Conservation (phyloP, 148 eudicot species). For the Selenicereus undatus region DNA sequence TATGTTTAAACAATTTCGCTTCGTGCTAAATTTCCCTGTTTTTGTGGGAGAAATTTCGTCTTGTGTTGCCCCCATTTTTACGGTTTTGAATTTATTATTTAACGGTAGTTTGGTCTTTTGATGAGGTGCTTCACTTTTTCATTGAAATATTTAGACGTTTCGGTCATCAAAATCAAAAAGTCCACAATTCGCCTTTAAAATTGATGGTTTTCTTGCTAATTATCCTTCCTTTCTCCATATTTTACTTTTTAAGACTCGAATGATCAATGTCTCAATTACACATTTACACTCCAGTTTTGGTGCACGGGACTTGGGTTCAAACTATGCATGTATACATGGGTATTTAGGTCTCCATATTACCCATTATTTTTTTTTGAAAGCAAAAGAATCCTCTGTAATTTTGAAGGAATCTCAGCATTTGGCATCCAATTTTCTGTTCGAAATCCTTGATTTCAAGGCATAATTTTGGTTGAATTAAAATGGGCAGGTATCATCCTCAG, state of each 20-base stretch:
- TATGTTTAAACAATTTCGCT: too few species aligned
- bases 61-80: not conserved
- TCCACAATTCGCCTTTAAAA: not conserved
- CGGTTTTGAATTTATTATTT: not conserved
- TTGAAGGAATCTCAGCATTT: not conserved
- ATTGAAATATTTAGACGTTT: not conserved
- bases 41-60: not conserved
- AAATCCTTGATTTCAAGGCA: not conserved
- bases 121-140: not conserved
- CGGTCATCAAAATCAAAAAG: not conserved
- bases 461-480: not conserved
- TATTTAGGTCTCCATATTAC: too few species aligned
- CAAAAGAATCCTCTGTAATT: too few species aligned
- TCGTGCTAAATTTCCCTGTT: not conserved
- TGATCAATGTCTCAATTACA: not conserved
- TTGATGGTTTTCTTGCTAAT: not conserved
- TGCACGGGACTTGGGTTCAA: too few species aligned
- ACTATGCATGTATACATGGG: too few species aligned
- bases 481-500: constrained; percentile 69
- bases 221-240: not conserved
- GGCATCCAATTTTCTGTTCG: not conserved
- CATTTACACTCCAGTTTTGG: not conserved
- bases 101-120: not conserved
- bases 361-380: too few species aligned
- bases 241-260: not conserved